phyloP scores from a whole-genome alignment of 768 basidiomycete genomes.

The Serendipita sp. region DNA sequence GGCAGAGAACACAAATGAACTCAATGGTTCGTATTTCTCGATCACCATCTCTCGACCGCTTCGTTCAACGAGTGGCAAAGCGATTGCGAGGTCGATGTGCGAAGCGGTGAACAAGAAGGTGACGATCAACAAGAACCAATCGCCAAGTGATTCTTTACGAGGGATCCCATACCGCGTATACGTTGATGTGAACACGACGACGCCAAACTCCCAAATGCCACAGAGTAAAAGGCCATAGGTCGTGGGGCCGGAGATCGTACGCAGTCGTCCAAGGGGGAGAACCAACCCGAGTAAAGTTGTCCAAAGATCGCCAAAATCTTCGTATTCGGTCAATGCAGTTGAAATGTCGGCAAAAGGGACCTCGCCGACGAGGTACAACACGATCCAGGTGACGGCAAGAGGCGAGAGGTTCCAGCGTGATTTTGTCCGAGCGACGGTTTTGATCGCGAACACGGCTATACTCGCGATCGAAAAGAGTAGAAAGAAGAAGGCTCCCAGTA shows the following conservation, averaged over 20 bases:
- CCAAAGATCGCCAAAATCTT: not conserved
- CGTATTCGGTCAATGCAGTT: not conserved
- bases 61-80: not conserved
- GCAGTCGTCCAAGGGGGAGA: not conserved
- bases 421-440: too few species aligned
- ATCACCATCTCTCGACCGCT: not conserved
- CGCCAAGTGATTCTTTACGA: not conserved
- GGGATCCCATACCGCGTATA: not conserved
- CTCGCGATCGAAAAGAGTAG: too few species aligned
- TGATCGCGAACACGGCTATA: too few species aligned
- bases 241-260: not conserved
- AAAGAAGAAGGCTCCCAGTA: too few species aligned
- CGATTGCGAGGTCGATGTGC: not conserved
- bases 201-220: not conserved
- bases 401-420: not conserved
- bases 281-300: not conserved
- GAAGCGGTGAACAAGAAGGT: not conserved
- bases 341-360: not conserved
- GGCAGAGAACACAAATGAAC: not conserved
- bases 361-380: not conserved
- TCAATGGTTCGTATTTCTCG: not conserved
- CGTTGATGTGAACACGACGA: not conserved
- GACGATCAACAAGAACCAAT: not conserved
- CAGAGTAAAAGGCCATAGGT: not conserved
- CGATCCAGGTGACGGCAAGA: not conserved